Base-by-base conservation (phyloP, 495 filamentous ascomycete genomes). In the Daldinia decipiens region DNA sequence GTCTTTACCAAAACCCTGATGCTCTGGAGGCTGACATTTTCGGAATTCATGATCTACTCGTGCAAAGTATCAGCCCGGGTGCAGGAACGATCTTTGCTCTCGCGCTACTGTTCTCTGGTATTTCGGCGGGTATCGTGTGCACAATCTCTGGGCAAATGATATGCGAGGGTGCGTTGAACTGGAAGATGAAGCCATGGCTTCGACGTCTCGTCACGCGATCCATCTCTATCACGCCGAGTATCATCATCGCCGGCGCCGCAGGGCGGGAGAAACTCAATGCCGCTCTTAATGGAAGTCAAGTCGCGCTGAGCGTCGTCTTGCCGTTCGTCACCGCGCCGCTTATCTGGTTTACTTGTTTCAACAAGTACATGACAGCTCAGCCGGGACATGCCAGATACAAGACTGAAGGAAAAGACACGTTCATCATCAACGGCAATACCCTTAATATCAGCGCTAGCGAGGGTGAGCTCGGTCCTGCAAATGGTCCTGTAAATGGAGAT, bases 61-160 rank as follows among this genome's bases (percentile, higher is more conserved):
- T 90, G 3, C 59, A 67, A 0, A 88, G 87, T 36, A 87, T 97
- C 65, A 85, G 91, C 8, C 90, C 91, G 1, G 90, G 86, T 3
- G 87, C 87, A 7, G 92, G 91, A 2, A 88, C 90, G 12, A 82
- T 95, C 45, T 95, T 94, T 72, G 92, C 90, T 4, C 81, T 94
- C 12, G 91, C 92, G 11, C 80, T 95, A 0, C 84, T 95, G 0
- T 85, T 94, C n/a, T 93, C 90, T 0, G 92, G 92, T 12, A 85
- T 90, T 6, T 90, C 87, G 5, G 91, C 92, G 0, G 92, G 92
- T 27, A 92, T 95, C 55, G 88, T 95, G 13, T 93, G 90, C 77
- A 95, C 92, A 19, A 94, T 95, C 74, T 87, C 92, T 3, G 92
- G 92, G 2, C 92, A 95, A 74, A 92, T 95, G 87, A 87, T 94